Percentiles rank a stretch among this genome's conserved stretches.
These are phyloP conservation scores for Saccharum spontaneum DNA, from an alignment of 176 grass and related monocot species.

Conservation along the genomic window DNA sequence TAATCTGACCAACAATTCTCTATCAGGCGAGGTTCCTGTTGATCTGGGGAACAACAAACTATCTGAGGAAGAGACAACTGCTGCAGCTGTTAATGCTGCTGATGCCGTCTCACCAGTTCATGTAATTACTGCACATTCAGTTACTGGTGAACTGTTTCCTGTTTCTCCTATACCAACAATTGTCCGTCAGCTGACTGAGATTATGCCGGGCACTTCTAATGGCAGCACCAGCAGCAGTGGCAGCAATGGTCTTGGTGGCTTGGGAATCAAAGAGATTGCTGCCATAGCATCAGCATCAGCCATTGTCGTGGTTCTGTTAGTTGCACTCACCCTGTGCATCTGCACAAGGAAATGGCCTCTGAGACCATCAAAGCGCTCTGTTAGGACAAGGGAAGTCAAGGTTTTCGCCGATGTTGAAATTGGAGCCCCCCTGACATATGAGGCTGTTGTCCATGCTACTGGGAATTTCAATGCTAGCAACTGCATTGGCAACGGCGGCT, in stretches of 20 bases:
- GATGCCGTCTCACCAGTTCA: slow-evolving; percentile 31
- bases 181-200: neutral
- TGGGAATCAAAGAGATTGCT: slow-evolving; percentile 63
- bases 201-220: slow-evolving; percentile 14
- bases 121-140: slow-evolving; percentile 42
- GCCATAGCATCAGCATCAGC: slow-evolving; percentile 51
- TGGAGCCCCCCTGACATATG: slow-evolving; percentile 64
- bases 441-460: slow-evolving; percentile 62
- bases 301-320: slow-evolving; percentile 52
- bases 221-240: neutral
- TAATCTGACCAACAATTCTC: slow-evolving; percentile 73
- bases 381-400: slow-evolving; percentile 58
- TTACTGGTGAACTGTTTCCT: slow-evolving; percentile 39
- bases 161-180: slow-evolving; percentile 27
- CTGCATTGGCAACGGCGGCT: slow-evolving; percentile 83
- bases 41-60: slow-evolving; percentile 57
- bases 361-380: slow-evolving; percentile 34
- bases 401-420: slow-evolving; percentile 67
- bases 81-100: neutral
- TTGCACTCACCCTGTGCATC: slow-evolving; percentile 46
- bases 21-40: slow-evolving; percentile 58
- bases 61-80: slow-evolving; percentile 28
- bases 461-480: slow-evolving; percentile 85
- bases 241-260: neutral
- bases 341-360: slow-evolving; percentile 52